Base-by-base conservation (phyloP, 495 filamentous ascomycete species). In the Pyronema omphalodes region DNA sequence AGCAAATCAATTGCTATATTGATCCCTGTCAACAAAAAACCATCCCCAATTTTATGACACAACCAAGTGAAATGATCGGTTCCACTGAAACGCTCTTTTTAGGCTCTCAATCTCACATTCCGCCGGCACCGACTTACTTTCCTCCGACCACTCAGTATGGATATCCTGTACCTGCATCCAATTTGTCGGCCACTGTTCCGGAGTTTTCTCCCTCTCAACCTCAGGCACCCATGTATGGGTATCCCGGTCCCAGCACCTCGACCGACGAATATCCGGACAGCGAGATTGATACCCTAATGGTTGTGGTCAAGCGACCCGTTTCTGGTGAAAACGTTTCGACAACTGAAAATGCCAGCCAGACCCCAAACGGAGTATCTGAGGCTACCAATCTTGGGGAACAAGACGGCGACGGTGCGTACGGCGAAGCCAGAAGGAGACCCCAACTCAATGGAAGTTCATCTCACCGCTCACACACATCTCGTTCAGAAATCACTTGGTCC, bases 121-220 rank as follows among this genome's bases (percentile, higher is more conserved):
- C 23, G 1, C 23, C 23, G 23, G 40, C 41, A 35, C 9, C 36
- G 12, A 11, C 48, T 9, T 19, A 4, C 11, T 56, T 40, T 19
- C 37, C 15, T 36, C 54, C 36, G 6, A 15, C 9, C 11, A 15
- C 37, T 5, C 8, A 23, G 11, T 46, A 23, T n/a, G 54, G 36
- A 8, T 50, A 34, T 41, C 17, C 11, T 15, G 4, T 18, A 12
- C 44, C 33, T 9, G 2, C 29, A 9, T 23, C 36, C 7, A 19
- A 8, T 17, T 72, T 91, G 29, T 88, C 84, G 18, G 82, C 84
- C 7, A 71, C 76, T 14, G 85, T 85, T 6, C 81, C 83, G 0
- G 85, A 88, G 55, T 91, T 86, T 62, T 74, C 81, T 17, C 84
- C 84, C 51, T 73, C 71, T 3, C 23, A 29, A 29, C 35, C 47